Evolutionary conservation across 2,329 filamentous ascomycete genomes (phyloP).

Genomic region (Dothistroma pini): DNA sequence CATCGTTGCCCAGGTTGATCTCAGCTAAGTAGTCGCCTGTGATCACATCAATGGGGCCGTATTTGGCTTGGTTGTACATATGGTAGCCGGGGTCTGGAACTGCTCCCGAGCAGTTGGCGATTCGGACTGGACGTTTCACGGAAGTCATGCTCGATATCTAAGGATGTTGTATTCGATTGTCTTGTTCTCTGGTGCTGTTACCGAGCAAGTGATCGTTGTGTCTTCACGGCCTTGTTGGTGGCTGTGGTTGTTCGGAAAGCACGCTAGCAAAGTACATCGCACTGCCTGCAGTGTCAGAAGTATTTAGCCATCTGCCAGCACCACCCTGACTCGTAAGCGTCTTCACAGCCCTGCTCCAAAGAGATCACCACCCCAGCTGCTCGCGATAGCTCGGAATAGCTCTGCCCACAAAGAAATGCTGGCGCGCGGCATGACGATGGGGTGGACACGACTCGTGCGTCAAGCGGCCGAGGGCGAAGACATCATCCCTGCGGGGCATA

Average conservation of each 20-base stretch:
- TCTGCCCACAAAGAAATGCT: neutral
- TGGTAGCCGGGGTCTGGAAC: slow-evolving; percentile 28
- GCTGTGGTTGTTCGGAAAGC: neutral
- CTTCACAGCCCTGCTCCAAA: neutral
- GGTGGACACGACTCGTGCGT: neutral
- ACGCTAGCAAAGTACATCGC: neutral
- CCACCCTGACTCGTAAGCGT: neutral
- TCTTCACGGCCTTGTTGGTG: neutral
- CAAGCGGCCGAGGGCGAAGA: neutral
- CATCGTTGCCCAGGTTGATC: slow-evolving; percentile 29
- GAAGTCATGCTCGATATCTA: slow-evolving; percentile 12
- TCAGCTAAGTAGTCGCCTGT: slow-evolving; percentile 49
- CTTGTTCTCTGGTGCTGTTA: no score
- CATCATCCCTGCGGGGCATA: neutral
- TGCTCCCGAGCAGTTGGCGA: slow-evolving; percentile 25
- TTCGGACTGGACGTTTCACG: slow-evolving; percentile 18
- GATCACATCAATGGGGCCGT: slow-evolving; percentile 46
- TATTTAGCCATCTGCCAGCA: neutral
- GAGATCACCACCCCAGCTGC: neutral
- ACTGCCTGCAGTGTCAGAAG: neutral
- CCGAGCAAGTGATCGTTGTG: neutral
- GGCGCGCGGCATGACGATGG: neutral
- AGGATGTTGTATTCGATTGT: neutral
- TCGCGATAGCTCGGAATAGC: neutral
- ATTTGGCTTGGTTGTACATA: slow-evolving; percentile 29